Evolutionary conservation across 148 eudicot genomes (phyloP).

Genomic region (Beta vulgaris): DNA sequence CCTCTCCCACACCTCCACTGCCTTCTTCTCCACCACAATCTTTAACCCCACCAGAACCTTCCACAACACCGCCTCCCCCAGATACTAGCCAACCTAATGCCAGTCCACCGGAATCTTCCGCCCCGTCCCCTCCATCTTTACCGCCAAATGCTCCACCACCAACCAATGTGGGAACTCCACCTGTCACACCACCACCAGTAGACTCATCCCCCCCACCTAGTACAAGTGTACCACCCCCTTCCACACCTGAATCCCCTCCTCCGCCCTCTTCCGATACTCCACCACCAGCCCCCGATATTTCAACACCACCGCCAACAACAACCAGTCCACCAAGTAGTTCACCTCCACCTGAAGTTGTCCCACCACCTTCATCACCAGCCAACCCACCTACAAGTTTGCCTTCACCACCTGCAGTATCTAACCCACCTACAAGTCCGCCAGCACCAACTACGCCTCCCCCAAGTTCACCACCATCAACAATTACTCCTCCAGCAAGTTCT

Average conservation of each 20-base stretch:
- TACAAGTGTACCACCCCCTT: conserved; percentile 30
- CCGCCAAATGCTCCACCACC: conserved; percentile 40
- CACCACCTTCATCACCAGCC: conserved; percentile 26
- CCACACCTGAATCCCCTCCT: conserved; percentile 27
- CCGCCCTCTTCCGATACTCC: conserved; percentile 33
- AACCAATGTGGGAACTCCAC: conserved; percentile 26
- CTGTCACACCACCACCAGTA: conserved; percentile 33
- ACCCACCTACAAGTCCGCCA: conserved; percentile 32
- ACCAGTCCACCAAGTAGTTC: conserved; percentile 28
- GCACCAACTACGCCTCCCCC: conserved; percentile 29
- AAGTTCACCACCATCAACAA: conserved; percentile 12
- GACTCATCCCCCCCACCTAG: conserved; percentile 34
- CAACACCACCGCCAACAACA: conserved; percentile 30
- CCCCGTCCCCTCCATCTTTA: conserved; percentile 24
- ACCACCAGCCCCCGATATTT: conserved; percentile 30
- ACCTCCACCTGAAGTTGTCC: conserved; percentile 30
- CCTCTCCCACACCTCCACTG: conserved; percentile 22
- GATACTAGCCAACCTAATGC: conserved; percentile 29
- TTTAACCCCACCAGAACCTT: conserved; percentile 21
- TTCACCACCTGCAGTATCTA: conserved; percentile 16
- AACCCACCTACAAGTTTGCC: conserved; percentile 13
- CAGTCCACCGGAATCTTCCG: conserved; percentile 28
- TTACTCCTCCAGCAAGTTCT: conserved; percentile 21
- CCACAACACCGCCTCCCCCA: conserved; percentile 21
- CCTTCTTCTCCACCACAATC: conserved; percentile 27